Percentiles rank a stretch among this genome's conserved stretches.
Evolutionary conservation across 1,284 basidiomycete genomes (phyloP).

Genomic region (Trichosporon inkin): DNA sequence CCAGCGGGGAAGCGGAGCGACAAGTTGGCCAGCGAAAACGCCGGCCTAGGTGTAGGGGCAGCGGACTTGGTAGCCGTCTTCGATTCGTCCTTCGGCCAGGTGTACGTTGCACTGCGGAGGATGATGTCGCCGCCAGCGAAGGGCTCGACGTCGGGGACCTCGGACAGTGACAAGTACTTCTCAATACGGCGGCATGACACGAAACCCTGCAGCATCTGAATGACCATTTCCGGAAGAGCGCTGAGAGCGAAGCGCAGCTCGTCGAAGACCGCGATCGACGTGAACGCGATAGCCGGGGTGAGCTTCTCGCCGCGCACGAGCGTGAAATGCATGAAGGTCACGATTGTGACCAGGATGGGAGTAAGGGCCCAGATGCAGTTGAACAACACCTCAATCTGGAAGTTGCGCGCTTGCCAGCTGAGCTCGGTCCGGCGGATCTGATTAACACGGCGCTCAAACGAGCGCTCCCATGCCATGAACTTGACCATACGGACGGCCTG

Average conservation of each 20-base stretch:
- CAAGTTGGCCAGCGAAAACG: constrained; percentile 77
- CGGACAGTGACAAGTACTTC: constrained; percentile 71
- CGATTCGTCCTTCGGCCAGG: constrained; percentile 73
- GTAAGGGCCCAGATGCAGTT: constrained; percentile 66
- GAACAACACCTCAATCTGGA: constrained; percentile 76
- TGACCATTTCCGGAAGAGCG: constrained; percentile 82
- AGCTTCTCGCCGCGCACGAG: constrained; percentile 57
- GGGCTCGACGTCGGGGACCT: constrained; percentile 62
- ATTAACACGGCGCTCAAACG: constrained; percentile 72
- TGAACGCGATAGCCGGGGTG: constrained; percentile 82
- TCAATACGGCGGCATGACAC: constrained; percentile 87
- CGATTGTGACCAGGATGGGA: constrained; percentile 49
- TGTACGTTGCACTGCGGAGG: constrained; percentile 76
- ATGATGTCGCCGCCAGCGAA: constrained; percentile 58
- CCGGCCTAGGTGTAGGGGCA: constrained; percentile 66
- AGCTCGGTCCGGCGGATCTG: constrained; percentile 73
- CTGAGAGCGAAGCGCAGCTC: constrained; percentile 71
- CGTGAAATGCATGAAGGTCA: constrained; percentile 61
- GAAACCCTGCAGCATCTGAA: constrained; percentile 74
- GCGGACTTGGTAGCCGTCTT: constrained; percentile 49
- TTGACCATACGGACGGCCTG: constrained; percentile 92
- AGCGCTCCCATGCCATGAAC: constrained; percentile 94
- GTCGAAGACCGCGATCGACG: constrained; percentile 66
- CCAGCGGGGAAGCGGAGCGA: constrained; percentile 71
- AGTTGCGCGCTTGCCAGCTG: constrained; percentile 77